Evolutionary conservation across 192 early-diverging fungal species (phyloP).

Genomic region (Dispira parvispora): DNA sequence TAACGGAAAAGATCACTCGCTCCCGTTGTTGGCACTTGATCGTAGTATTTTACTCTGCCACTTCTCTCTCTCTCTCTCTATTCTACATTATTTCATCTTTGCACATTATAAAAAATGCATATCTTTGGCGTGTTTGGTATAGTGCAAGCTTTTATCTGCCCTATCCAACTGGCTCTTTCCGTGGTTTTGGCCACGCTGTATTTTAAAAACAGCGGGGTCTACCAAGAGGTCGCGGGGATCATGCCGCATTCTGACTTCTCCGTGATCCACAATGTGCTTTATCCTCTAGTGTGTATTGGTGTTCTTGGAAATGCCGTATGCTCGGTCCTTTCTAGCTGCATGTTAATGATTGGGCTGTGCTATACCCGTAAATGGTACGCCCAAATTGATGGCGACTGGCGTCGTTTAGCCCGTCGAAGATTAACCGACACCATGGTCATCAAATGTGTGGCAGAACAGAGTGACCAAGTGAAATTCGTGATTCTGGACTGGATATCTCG

Average conservation of each 20-base stretch:
- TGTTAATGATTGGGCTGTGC: neutral
- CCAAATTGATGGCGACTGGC: slow-evolving; percentile 9
- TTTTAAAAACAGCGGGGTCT: neutral
- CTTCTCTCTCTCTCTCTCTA: no score
- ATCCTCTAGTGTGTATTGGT: slow-evolving; percentile 2
- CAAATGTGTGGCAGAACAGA: neutral
- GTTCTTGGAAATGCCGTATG: slow-evolving; percentile 6
- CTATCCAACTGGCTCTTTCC: neutral
- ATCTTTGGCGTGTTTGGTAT: slow-evolving; percentile 1
- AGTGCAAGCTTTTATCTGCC: slow-evolving; percentile 3
- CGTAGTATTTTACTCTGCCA: no score
- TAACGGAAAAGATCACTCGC: no score
- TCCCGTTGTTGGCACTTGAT: no score
- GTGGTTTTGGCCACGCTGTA: neutral
- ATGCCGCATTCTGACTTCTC: neutral
- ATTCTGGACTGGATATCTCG: neutral
- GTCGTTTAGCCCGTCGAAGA: neutral
- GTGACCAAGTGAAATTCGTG: neutral
- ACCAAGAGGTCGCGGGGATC: neutral
- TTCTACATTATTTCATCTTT: no score
- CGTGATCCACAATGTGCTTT: neutral
- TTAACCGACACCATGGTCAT: neutral
- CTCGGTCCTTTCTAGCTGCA: neutral
- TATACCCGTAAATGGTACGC: slow-evolving; percentile 7
- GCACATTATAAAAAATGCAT: neutral